Base-by-base conservation (phyloP, 331 rosid genomes). In the Quercus tomentella region DNA sequence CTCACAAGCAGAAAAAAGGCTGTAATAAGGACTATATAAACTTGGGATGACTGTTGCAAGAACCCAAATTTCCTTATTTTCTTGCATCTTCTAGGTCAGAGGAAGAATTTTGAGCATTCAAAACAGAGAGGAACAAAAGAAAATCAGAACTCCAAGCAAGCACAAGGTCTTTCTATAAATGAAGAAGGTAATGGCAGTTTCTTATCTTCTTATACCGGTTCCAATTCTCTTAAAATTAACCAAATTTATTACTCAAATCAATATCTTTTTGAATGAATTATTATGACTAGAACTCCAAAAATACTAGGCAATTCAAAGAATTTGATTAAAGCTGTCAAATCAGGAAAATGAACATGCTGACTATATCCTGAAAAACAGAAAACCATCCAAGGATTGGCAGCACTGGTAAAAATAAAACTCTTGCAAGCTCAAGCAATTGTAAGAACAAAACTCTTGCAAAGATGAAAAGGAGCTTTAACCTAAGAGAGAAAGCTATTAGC, bases 401-500 rank as follows among this genome's bases (percentile, higher is more conserved):
- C 30, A 37, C 18, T 7, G 7, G 9, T 6, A 35, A 70, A 6
- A 8, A 41, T 6, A 41, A 33, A 7, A 33, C 26, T n/a, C 51
- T 70, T 35, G 22, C 56, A 70, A 17, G 10, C 16, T 62, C 66
- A 45, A 20, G 75, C 28, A n/a, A 62, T 10, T 25, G 11, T 25
- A 49, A 65, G 21, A 56, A 69, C 56, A 55, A 25, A 45, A 56
- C 16, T 74, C 61, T 56, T 31, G 84, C 73, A 76, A 74, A 60
- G 43, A 26, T 62, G 49, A 68, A 57, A 66, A 60, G 75, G 76
- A 83, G 83, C 70, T 75, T 68, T 43, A 82, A 95, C 99, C 98
- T 93, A 78, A 96, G 99, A 5, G 99, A 88, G 89, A 93, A 96
- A 17, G 98, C 97, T 55, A 96, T 88, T 30, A 96, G 83, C 70